These are phyloP conservation scores for Yamadazyma atmosphaerica DNA, from an alignment of 1,139 yeast species.

Conservation along the genomic window DNA sequence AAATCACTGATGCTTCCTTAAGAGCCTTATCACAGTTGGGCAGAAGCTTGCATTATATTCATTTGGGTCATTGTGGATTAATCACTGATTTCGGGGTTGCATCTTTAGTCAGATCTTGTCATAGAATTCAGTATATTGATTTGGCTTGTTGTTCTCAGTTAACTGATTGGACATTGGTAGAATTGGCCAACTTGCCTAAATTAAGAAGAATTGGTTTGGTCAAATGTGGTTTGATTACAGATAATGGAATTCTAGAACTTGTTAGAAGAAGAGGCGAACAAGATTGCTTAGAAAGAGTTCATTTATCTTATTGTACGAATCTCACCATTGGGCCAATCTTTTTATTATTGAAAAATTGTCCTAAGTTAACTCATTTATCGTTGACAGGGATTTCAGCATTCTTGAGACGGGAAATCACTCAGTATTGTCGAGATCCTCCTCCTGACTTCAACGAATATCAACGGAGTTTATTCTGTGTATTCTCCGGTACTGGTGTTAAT, in stretches of 20 bases:
- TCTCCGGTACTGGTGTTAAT: conserved; percentile 86
- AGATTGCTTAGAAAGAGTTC: conserved; percentile 86
- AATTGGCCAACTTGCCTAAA: conserved; percentile 74
- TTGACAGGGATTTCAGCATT: conserved; percentile 90
- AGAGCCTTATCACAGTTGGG: conserved; percentile 73
- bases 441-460: conserved; percentile 89
- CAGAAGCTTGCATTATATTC: conserved; percentile 82
- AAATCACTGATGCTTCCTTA: conserved; percentile 81
- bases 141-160: conserved; percentile 91
- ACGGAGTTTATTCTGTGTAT: conserved; percentile 85
- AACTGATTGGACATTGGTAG: conserved; percentile 81
- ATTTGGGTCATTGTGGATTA: conserved; percentile 89
- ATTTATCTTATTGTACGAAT: conserved; percentile 86
- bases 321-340: conserved; percentile 73
- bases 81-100: conserved; percentile 89
- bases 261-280: conserved; percentile 71
- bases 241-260: conserved; percentile 77
- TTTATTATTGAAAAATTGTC: conserved; percentile 75
- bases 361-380: conserved; percentile 82
- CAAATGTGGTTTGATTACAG: conserved; percentile 86
- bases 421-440: conserved; percentile 93
- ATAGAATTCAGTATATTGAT: conserved; percentile 87
- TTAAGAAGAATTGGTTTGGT: conserved; percentile 91
- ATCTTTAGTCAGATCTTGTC: conserved; percentile 73
- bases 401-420: conserved; percentile 79